Percentiles rank a stretch among this genome's conserved stretches.
Conservation (phyloP, 306 rosid species). For the Castanospermum australe region DNA sequence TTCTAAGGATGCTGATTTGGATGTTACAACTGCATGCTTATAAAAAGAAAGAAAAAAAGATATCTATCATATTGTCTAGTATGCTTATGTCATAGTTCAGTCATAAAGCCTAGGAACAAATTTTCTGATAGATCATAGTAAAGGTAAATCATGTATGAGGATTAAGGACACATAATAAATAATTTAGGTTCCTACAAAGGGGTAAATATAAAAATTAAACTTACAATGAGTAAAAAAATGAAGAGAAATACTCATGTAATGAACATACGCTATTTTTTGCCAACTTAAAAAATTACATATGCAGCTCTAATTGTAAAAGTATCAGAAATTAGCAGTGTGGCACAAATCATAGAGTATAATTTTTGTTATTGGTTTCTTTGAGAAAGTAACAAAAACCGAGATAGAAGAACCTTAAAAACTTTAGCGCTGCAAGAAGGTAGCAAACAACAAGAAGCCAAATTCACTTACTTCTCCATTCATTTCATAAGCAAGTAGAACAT, state of each 20-base stretch:
- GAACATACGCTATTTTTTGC: neutral
- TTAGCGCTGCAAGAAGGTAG: slow-evolving; percentile 10
- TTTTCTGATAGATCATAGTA: neutral
- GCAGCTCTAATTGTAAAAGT: neutral
- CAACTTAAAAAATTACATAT: neutral
- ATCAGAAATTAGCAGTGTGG: neutral
- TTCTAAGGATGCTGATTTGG: neutral
- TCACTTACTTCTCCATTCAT: slow-evolving; percentile 91
- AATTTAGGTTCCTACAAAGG: neutral
- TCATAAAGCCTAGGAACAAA: neutral
- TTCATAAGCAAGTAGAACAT: slow-evolving; percentile 94
- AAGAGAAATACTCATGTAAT: neutral
- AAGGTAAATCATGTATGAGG: neutral
- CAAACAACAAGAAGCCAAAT: neutral
- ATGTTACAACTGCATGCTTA: neutral
- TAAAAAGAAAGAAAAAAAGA: neutral
- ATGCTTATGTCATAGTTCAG: neutral
- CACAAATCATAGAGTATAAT: neutral
- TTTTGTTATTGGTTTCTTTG: neutral
- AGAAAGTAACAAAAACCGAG: neutral
- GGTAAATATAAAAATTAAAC: neutral
- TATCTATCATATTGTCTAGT: neutral
- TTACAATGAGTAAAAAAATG: neutral
- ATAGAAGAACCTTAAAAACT: neutral
- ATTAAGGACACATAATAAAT: neutral